Evolutionary conservation across 2,329 filamentous ascomycete species (phyloP), one percentile per base, ranked within the genome.

Genomic region (Penicillium sp.): DNA sequence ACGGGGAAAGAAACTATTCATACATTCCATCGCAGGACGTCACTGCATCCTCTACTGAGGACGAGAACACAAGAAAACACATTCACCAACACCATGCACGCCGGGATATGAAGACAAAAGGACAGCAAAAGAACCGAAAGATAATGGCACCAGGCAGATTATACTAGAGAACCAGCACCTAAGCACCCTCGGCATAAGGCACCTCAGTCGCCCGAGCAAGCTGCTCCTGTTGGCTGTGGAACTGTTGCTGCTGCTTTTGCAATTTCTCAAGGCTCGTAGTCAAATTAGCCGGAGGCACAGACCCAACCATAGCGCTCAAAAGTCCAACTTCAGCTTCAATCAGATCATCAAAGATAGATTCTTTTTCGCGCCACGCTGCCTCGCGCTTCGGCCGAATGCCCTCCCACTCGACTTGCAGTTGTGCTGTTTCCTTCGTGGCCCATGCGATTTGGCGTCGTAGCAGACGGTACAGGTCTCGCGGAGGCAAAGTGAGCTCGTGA

Each of bases 371-470:
- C 72, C 75, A 78, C 2, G 72, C 62, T 27, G 69, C 58, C 59
- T 73, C 73, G 18, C 75, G 64, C 59, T 70, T 68, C 13, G 68
- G 69, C 40, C 68, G 62, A 31, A 76, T 66, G 34, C 63, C 62
- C 42, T 74, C 68, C 70, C 74, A 75, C 41, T 79, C 72, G 2
- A 62, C 61, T 16, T 71, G 67, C n/a, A 80, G 61, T 34, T 69
- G 64, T 5, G 57, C 58, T 1, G 68, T 66, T 53, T 79, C 78
- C 40, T 77, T 68, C 56, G 77, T 73, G 1, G 77, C 77, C 78
- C 78, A 80, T 51, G 72, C 67, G 18, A 80, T 72, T 59, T 80
- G 77, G 18, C 77, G 71, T 32, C 76, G 75, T 10, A 80, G 68
- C 4, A 80, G 63, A 29, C 75, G 70, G 57, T 75, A 79, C 22